Evolutionary conservation across 1,284 basidiomycete genomes (phyloP), one percentile per base, ranked within the genome.

Genomic region (Laetiporus sulphureus): DNA sequence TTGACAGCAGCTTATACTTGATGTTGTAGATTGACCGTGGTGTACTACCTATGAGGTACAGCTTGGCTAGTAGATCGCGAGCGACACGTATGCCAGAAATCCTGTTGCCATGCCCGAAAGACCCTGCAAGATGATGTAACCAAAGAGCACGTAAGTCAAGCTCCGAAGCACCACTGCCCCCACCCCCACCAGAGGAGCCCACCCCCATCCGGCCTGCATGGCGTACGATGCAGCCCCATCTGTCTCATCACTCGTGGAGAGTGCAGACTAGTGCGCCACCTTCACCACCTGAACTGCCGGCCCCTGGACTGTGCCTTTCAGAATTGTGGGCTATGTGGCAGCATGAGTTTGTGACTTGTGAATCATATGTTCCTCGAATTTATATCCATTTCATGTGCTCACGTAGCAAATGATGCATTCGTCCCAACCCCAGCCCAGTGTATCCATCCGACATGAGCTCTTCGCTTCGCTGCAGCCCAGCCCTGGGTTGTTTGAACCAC

Each of bases 61-160:
- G 67, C 63, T 89, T 92, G 55, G 95, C 80, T 92, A 90, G 69
- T 90, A 93, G 44, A 97, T 61, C 20, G 83, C 63, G 35, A 93
- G 70, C 1, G 81, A 71, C 1, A 86, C 83, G 36, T 87, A 72
- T 57, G 88, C 87, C 32, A 95, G 68, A 63, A 96, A 89, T 7
- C 83, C 78, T 40, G 83, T 77, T 2, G 89, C 90, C 0, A 83
- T 79, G 7, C 77, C 83, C 4, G 89, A 64, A 32, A 94, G 73
- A 45, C 82, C 82, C 63, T 86, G 82, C 20, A 88, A 63, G 38
- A 83, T 60, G 44, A 82, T 66, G 51, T 79, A 85, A 3, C 78
- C 80, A 48, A 27, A 38, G 21, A 21, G 36, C 31, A 4, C 20
- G 32, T 44, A 8, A 31, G 24, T 36, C 12, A 49, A 36, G n/a